Percentiles rank a stretch among this genome's conserved stretches.
Evolutionary conservation across 2,329 filamentous ascomycete genomes (phyloP).

Genomic region (Endothia cerciana): DNA sequence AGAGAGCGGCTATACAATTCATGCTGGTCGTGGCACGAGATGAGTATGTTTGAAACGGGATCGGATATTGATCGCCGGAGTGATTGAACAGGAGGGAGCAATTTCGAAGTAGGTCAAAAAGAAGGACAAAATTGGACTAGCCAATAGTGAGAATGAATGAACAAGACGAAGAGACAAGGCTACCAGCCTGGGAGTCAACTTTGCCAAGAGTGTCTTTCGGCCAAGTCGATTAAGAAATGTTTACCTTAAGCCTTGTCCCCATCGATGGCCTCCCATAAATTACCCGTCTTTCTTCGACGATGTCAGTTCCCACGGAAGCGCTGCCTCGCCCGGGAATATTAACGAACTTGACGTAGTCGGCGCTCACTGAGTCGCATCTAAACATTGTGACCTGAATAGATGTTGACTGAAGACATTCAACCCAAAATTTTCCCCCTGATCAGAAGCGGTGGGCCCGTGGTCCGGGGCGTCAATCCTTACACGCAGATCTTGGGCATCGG

Average conservation of each 20-base stretch:
- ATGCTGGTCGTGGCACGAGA: background rate
- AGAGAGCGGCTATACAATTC: background rate
- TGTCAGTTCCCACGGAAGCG: no score
- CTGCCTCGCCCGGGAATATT: no score
- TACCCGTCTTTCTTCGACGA: no score
- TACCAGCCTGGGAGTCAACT: background rate
- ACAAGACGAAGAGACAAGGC: background rate
- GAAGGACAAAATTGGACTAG: slow-evolving; percentile 7
- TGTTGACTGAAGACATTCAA: background rate
- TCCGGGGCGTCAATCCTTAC: background rate
- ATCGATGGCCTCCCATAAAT: no score
- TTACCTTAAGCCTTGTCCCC: background rate
- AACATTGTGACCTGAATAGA: background rate
- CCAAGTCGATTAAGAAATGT: background rate
- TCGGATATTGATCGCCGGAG: background rate
- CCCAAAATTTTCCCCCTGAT: background rate
- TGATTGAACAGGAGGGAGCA: background rate
- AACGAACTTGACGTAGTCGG: no score
- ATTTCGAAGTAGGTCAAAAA: background rate
- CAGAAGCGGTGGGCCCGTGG: background rate
- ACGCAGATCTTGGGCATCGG: background rate
- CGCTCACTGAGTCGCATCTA: background rate
- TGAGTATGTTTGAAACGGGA: background rate
- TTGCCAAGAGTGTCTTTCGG: background rate
- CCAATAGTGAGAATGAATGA: slow-evolving; percentile 3